Percentiles rank a stretch among this genome's conserved stretches.
phyloP scores from a whole-genome alignment of 768 basidiomycete genomes.

The Rhodotorula graminis region DNA sequence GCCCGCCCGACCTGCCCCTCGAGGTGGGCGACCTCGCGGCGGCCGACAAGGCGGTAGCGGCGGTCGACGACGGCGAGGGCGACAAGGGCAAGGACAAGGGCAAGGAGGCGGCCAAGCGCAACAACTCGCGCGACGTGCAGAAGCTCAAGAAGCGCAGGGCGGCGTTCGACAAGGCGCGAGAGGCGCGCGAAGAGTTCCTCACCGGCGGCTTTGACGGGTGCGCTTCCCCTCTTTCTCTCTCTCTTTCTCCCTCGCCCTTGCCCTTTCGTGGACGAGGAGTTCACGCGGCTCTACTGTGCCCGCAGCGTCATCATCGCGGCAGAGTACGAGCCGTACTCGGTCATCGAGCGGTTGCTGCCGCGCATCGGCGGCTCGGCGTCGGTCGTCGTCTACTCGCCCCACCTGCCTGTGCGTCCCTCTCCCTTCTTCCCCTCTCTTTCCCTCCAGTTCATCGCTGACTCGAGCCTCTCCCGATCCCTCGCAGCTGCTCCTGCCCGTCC shows the following conservation, averaged over 20 bases:
- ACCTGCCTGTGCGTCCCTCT: constrained; percentile 58
- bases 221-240: constrained; percentile 37
- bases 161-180: constrained; percentile 59
- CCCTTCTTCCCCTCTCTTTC: too few relatives aligned
- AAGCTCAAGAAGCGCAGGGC: constrained; percentile 75
- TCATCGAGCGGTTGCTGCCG: constrained; percentile 66
- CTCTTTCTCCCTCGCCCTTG: too few relatives aligned
- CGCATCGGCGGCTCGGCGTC: constrained; percentile 80
- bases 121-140: constrained; percentile 52
- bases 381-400: constrained; percentile 79
- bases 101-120: neutral
- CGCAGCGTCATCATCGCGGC: constrained; percentile 70
- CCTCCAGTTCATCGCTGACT: too few relatives aligned
- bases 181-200: constrained; percentile 73
- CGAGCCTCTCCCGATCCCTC: neutral
- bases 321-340: constrained; percentile 76
- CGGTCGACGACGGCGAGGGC: constrained; percentile 42
- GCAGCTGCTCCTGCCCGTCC: constrained; percentile 71
- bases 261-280: neutral
- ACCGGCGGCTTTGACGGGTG: constrained; percentile 84
- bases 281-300: too few relatives aligned
- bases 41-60: neutral
- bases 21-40: constrained; percentile 20
- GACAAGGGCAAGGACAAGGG: constrained; percentile 39
- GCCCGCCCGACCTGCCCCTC: constrained; percentile 53